A percentile compares a stretch with the other conserved stretches of the same genome.
Evolutionary conservation across 2,329 filamentous ascomycete species (phyloP).

Genomic region (Aspergillus chevalieri): DNA sequence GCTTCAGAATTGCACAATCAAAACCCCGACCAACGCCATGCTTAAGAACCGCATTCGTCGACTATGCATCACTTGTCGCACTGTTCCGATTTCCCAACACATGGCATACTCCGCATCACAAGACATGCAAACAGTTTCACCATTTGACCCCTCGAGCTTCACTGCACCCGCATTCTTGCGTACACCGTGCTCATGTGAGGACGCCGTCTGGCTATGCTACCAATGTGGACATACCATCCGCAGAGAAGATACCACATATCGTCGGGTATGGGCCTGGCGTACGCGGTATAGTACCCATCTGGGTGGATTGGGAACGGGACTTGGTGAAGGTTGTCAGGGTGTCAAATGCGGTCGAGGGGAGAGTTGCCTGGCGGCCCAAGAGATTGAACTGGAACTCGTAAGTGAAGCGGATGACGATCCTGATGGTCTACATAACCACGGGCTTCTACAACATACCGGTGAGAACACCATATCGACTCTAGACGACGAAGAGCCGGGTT

Average conservation of each 20-base stretch:
- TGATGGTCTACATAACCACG: conserved; percentile 13
- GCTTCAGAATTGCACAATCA: conserved; percentile 77
- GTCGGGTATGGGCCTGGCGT: conserved; percentile 80
- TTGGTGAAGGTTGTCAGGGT: conserved; percentile 80
- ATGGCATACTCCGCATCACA: conserved; percentile 25
- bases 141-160: conserved; percentile 32
- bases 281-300: conserved; percentile 72
- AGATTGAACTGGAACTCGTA: conserved; percentile 77
- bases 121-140: background rate
- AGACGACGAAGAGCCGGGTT: conserved; percentile 55
- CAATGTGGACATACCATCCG: conserved; percentile 69
- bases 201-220: conserved; percentile 72
- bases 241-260: conserved; percentile 52
- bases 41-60: conserved; percentile 73
- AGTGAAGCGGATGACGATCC: conserved; percentile 66
- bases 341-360: conserved; percentile 77
- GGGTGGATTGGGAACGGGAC: conserved; percentile 76
- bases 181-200: conserved; percentile 53
- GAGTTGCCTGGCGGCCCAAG: conserved; percentile 68
- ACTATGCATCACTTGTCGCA: conserved; percentile 69
- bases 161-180: conserved; percentile 46
- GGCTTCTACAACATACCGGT: conserved; percentile 2
- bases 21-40: conserved; percentile 63
- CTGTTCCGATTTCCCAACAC: conserved; percentile 54
- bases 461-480: background rate